These are phyloP conservation scores for Tinospora cordifolia DNA, from an alignment of 164 flowering plant genomes.

Conservation along the genomic window DNA sequence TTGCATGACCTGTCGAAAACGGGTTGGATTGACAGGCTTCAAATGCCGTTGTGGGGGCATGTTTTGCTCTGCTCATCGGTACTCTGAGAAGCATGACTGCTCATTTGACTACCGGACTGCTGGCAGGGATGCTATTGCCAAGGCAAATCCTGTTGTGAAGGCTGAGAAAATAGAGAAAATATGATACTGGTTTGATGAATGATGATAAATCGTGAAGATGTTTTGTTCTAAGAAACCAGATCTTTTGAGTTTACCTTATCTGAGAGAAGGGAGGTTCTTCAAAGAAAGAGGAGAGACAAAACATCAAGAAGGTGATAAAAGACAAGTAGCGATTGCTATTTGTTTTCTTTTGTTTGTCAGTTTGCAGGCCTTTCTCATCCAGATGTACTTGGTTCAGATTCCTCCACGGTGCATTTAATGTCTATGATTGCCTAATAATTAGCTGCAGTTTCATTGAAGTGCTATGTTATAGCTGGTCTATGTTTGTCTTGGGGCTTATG, in stretches of 20 bases:
- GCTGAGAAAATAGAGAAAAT: slow-evolving; percentile 22
- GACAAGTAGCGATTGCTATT: neutral
- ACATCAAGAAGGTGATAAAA: neutral
- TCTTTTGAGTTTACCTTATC: neutral
- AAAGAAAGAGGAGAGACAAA: neutral
- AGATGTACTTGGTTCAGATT: slow-evolving; percentile 4
- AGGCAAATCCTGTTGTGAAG: slow-evolving; percentile 24
- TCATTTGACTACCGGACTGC: slow-evolving; percentile 22
- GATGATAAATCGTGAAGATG: slow-evolving; percentile 1
- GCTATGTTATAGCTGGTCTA: too few species aligned
- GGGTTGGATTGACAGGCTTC: slow-evolving; percentile 28
- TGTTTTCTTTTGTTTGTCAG: slow-evolving; percentile 4
- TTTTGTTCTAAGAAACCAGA: neutral
- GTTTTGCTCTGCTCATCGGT: slow-evolving; percentile 25
- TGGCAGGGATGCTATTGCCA: slow-evolving; percentile 23
- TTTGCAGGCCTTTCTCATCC: slow-evolving; percentile 6
- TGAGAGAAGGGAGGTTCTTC: neutral
- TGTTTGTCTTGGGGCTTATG: too few species aligned
- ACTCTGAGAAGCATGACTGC: slow-evolving; percentile 27
- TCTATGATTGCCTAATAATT: neutral
- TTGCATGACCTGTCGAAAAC: slow-evolving; percentile 22
- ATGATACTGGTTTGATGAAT: slow-evolving; percentile 2
- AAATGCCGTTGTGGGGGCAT: slow-evolving; percentile 28
- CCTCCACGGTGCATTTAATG: neutral
- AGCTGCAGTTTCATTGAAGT: too few species aligned